phyloP scores from a whole-genome alignment of 140 eudicot genomes.

The Erigeron philadelphicus region DNA sequence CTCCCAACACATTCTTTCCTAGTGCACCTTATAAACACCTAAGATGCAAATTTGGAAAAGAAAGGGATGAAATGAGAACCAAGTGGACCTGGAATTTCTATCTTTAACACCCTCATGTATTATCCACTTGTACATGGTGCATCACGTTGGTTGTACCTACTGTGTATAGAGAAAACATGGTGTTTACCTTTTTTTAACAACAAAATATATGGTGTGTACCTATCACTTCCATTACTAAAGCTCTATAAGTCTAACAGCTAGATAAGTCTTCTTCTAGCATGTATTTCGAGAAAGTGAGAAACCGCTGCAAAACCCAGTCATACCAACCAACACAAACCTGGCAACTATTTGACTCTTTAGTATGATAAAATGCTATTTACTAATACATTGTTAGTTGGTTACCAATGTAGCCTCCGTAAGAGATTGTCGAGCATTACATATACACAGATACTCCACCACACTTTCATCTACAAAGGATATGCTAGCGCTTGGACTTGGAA shows the following conservation, averaged over 20 bases:
- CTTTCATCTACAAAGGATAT: no score
- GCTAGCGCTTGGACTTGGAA: no score
- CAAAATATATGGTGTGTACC: no score
- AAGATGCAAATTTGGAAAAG: neutral
- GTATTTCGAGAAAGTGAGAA: slow-evolving; percentile 4
- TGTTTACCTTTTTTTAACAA: no score
- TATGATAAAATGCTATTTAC: neutral
- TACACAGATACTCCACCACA: no score
- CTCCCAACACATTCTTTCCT: neutral
- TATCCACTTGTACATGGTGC: no score
- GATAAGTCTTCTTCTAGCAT: neutral
- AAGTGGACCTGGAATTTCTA: neutral
- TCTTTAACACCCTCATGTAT: neutral
- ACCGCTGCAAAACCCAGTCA: neutral
- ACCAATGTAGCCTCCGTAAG: neutral
- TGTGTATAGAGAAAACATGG: no score
- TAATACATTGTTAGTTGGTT: neutral
- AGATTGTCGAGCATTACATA: no score
- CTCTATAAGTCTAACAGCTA: neutral
- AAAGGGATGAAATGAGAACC: neutral
- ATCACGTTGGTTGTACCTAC: no score
- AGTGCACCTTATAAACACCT: neutral
- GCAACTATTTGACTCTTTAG: neutral
- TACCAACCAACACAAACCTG: neutral
- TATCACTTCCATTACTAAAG: neutral